Base-by-base conservation (phyloP, 495 filamentous ascomycete species). In the Xylaria curta region DNA sequence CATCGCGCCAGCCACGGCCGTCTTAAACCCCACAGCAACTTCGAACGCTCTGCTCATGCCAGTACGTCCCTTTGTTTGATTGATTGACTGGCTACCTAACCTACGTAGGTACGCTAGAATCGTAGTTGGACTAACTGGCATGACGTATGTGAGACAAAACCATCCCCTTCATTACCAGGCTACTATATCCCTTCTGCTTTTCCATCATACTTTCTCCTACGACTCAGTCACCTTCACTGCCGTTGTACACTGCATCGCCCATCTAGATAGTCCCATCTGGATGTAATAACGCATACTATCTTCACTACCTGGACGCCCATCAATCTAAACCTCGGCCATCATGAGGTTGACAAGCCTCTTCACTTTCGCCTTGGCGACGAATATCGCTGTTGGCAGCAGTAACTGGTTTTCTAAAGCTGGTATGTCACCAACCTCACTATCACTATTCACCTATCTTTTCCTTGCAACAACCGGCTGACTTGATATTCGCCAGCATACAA, bases 371-470 rank as follows among this genome's bases (percentile, higher is more conserved):
- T 85, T 97, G 31, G 91, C 91, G 70, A 88, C 90, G 59, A 89
- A 93, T 77, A 86, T 82, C 60, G 88, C 89, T 42, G 85, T 91
- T 70, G 93, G 88, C 61, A 91, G 88, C 75, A 90, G 80, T 76
- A 66, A 31, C 61, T 96, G 94, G 94, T 94, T 94, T 78, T 89
- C 88, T 72, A 95, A 93, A 83, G 87, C 93, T 80, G 91, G 94
- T 95, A 81, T 63, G 91, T 88, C 68, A 42, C 26, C 49, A 12
- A 33, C 40, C 33, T 44, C 51, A n/a, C n/a, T n/a, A n/a, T 56
- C 31, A 7, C 47, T 31, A 6, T 49, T 0, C 8, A n/a, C 1
- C 19, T 44, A 10, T 0, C 46, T 0, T 42, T 28, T 40, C n/a
- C 19, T 38, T 56, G 8, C 15, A 33, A 65, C 15, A 36, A 0